Evolutionary conservation across 1,284 basidiomycete species (phyloP), one percentile per base, ranked within the genome.

Genomic region (Heterobasidion irregulare): DNA sequence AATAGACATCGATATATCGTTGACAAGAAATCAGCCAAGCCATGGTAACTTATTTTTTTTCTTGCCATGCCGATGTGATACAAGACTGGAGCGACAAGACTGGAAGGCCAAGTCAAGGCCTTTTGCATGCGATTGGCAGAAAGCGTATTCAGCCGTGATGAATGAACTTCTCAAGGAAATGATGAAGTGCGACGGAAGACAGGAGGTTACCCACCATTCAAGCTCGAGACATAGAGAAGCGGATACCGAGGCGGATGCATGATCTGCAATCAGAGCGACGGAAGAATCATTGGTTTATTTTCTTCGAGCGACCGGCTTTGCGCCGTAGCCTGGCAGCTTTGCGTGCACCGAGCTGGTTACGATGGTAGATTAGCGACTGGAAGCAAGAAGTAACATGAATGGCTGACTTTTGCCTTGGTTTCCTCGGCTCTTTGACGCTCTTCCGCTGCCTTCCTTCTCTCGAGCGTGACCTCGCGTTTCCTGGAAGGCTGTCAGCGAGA

Each of bases 271-370:
- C 26, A 26, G 26, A 26, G 26, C 33, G 36, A 43, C 35, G 34
- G 56, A 4, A 43, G 56, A 32, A 32, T 80, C 65, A 88, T 35
- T 83, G 83, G 59, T 86, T 86, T 57, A 92, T 79, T 68, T 89
- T 90, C 67, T 89, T 92, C 47, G 80, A 82, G 44, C 86, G 75
- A 45, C 89, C 89, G 54, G 81, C 82, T 70, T 74, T 85, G 54
- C 84, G 79, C 56, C 83, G 78, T 50, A 87, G 72, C 54, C 89
- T 75, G 9, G 85, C 84, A 46, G 86, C 80, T 68, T 85, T 90
- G 56, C 81, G 75, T 50, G 84, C 86, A 56, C 89, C 87, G 84
- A 92, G 86, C 89, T 91, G 58, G 19, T 51, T 19, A 45, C 56
- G 44, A 58, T 58, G 18, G 51, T 45, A 56, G 35, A 52, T 50